A percentile compares a stretch with the other conserved stretches of the same genome.
phyloP scores from a whole-genome alignment of 257 asterid species.

The Rhazya stricta region DNA sequence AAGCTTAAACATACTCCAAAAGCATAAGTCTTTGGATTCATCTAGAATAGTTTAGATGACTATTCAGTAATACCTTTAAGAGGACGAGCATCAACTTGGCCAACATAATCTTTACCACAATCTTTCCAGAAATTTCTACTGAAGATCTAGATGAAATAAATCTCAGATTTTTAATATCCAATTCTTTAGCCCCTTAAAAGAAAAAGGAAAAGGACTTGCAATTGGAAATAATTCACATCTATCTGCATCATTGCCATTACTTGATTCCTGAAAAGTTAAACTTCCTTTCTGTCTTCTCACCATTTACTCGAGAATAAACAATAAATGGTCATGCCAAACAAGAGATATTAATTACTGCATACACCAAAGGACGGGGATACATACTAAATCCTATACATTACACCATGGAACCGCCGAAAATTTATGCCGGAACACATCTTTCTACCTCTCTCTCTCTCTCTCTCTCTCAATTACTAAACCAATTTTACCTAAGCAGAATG shows the following conservation, averaged over 20 bases:
- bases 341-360: neutral
- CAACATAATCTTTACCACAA: too few species aligned
- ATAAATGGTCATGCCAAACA: too few species aligned
- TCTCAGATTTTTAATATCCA: neutral
- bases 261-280: too few species aligned
- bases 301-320: too few species aligned
- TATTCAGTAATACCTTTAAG: too few species aligned
- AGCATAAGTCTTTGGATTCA: neutral
- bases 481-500: neutral
- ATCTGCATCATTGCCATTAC: too few species aligned
- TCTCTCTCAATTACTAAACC: neutral
- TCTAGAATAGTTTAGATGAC: neutral
- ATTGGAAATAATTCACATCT: too few species aligned
- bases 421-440: neutral
- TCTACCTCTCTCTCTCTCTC: neutral
- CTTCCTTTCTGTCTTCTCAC: too few species aligned
- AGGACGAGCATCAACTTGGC: too few species aligned
- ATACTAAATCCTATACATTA: neutral
- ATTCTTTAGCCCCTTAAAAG: too few species aligned
- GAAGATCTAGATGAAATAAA: too few species aligned
- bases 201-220: too few species aligned
- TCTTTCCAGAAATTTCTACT: neutral
- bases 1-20: neutral
- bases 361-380: neutral
- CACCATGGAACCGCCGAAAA: neutral